Base-by-base conservation (phyloP, 2,329 filamentous ascomycete genomes). In the Epichloe elymi region DNA sequence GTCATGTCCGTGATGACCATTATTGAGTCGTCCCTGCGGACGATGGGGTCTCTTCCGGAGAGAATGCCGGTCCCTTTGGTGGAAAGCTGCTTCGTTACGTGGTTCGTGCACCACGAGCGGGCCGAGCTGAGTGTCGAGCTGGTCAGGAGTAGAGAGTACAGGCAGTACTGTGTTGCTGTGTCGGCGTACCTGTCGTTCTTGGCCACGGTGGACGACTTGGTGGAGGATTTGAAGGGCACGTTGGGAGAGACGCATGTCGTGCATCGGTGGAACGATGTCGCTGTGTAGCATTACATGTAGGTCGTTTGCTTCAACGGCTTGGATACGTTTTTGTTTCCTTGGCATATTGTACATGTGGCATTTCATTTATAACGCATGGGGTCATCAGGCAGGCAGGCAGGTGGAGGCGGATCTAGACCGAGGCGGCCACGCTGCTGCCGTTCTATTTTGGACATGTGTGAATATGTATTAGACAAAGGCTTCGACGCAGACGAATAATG, bases 1-100 rank as follows among this genome's bases (percentile, higher is more conserved):
- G 55, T 74, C 48, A 78, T 76, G 74, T 71, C 71, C 1, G 71
- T 76, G 2, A 57, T 77, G 1, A 63, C 61, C 1, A 66, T 76
- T 3, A 58, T 74, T 6, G 71, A 74, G 46, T 72, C 75, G 47
- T 61, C 71, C 2, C 57, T 78, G 14, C 67, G 70, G 19, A 75
- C 71, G n/a, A n/a, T n/a, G 0, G 74, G 71, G 0, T 67, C 68
- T 0, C 56, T 75, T 0, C 74, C 74, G 0, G 70, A 73, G 48
- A 61, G 73, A 3, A 55, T 77, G 0, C 74, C 74, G 0, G 68
- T 70, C 1, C 74, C 74, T 2, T 55, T 77, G 20, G 57, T 74
- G 1, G 63, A 65, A 3, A 65, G 66, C 3, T 61, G 61, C 14
- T 59, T 65, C 46, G 59, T 65, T n/a, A 45, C 56, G 6, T 65